These are phyloP conservation scores for Dendryphion nanum DNA, from an alignment of 2,329 filamentous ascomycete species.

Conservation along the genomic window DNA sequence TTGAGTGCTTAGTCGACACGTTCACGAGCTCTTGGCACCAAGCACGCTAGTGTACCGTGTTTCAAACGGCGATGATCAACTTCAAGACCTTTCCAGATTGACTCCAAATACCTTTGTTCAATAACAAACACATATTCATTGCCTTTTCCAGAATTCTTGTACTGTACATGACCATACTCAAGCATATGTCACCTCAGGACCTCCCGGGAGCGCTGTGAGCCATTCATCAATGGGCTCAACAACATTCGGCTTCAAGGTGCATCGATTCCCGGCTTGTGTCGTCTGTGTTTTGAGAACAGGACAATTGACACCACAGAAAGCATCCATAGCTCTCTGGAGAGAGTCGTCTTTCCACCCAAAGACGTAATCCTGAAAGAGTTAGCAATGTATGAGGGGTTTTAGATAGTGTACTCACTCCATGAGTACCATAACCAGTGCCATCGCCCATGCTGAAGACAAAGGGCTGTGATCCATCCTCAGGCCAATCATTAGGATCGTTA, in stretches of 20 bases:
- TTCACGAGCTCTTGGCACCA: too few species aligned
- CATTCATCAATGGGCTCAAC: slow-evolving; percentile 15
- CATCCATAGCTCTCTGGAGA: slow-evolving; percentile 13
- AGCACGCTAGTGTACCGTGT: too few species aligned
- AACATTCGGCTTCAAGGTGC: slow-evolving; percentile 13
- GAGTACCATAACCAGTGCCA: slow-evolving; percentile 11
- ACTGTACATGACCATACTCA: not conserved
- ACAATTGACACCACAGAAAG: slow-evolving; percentile 10
- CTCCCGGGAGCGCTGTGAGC: slow-evolving; percentile 5
- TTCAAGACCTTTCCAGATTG: too few species aligned
- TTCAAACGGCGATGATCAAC: too few species aligned
- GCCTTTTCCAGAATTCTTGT: too few species aligned
- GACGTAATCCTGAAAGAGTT: slow-evolving; percentile 5
- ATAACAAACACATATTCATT: too few species aligned
- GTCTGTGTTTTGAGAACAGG: slow-evolving; percentile 13
- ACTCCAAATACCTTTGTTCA: too few species aligned
- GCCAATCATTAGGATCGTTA: slow-evolving; percentile 15
- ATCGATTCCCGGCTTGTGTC: slow-evolving; percentile 13
- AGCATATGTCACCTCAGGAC: slow-evolving; percentile 1
- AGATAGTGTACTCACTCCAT: slow-evolving; percentile 5
- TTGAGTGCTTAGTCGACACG: too few species aligned
- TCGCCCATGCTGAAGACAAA: slow-evolving; percentile 16
- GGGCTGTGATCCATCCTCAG: slow-evolving; percentile 15
- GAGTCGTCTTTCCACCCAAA: slow-evolving; percentile 14
- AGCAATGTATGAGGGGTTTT: not conserved